Base-by-base conservation (phyloP, 495 filamentous ascomycete genomes). In the Aspergillus coremiiformis region DNA sequence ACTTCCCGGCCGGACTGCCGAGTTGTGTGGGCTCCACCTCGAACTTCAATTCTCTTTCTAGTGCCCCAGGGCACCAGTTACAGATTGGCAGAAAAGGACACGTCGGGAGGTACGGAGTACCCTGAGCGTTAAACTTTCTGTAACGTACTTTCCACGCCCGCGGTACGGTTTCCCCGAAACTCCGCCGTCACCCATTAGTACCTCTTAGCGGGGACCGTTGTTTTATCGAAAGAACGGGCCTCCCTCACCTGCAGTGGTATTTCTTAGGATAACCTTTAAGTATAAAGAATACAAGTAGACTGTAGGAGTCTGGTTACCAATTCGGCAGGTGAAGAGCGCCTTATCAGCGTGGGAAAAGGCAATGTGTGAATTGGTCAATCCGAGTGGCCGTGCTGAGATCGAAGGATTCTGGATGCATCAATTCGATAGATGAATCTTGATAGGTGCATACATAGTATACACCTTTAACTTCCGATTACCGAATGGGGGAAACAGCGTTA, bases 1-100 rank as follows among this genome's bases (percentile, higher is more conserved):
- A 59, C 64, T n/a, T 54, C 64, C 56, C 56, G 59, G 60, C 64
- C 66, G 58, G 24, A 43, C 55, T 63, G 46, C 52, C 60, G 67
- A 63, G 60, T 61, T 56, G 62, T 20, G 20, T 39, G 41, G 47
- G 55, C 67, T 67, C 64, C 66, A 66, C 23, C 37, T 63, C 57
- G 54, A 58, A 57, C 39, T 45, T 52, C 53, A 53, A 22, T 24
- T 49, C 11, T 27, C 12, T 19, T 19, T 14, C n/a, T n/a, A n/a
- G n/a, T n/a, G n/a, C n/a, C 32, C 32, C 32, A 35, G 32, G 32
- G 32, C 32, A 35, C 32, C 14, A 35, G 9, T n/a, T 12, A 35
- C 32, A 15, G 32, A 35, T 35, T 35, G 32, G 6, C 32, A 35
- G 12, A 15, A 14, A 35, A 35, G 32, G 32, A 35, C 32, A 35